phyloP scores from a whole-genome alignment of 306 rosid genomes.

The Crotalaria pallida region DNA sequence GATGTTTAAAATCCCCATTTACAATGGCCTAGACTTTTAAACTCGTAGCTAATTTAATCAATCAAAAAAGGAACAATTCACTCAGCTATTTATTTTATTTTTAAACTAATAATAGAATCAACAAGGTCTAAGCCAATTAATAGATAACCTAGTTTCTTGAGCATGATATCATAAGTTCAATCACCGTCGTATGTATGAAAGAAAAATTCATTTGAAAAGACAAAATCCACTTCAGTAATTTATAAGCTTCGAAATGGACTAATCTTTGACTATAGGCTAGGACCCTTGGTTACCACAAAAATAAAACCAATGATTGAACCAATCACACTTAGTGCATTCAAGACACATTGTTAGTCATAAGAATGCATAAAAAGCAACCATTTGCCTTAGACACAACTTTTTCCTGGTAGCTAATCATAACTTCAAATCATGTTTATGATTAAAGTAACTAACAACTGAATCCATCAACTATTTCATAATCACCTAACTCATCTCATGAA shows the following conservation, averaged over 20 bases:
- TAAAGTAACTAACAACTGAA: slow-evolving; percentile 15
- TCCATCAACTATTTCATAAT: slow-evolving; percentile 18
- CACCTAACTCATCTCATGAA: slow-evolving; percentile 30
- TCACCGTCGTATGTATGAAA: too few relatives aligned
- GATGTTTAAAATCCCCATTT: not conserved
- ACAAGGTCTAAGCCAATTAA: too few relatives aligned
- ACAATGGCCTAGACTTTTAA: not conserved
- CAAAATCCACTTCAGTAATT: too few relatives aligned
- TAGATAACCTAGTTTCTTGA: too few relatives aligned
- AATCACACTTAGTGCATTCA: not conserved
- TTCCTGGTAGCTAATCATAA: not conserved
- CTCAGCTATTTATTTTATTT: not conserved
- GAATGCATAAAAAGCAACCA: slow-evolving; percentile 1
- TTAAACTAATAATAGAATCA: too few relatives aligned
- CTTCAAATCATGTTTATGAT: slow-evolving; percentile 2
- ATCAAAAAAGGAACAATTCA: not conserved
- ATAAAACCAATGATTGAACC: not conserved
- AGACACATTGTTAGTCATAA: slow-evolving; percentile 1
- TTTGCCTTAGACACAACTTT: slow-evolving; percentile 4
- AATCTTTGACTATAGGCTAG: too few relatives aligned
- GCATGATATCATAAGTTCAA: too few relatives aligned
- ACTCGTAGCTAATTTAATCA: not conserved
- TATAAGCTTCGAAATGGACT: too few relatives aligned
- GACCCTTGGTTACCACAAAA: too few relatives aligned
- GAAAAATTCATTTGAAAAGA: too few relatives aligned